phyloP scores from a whole-genome alignment of 2,329 filamentous ascomycete species.

The Apiospora aurea region DNA sequence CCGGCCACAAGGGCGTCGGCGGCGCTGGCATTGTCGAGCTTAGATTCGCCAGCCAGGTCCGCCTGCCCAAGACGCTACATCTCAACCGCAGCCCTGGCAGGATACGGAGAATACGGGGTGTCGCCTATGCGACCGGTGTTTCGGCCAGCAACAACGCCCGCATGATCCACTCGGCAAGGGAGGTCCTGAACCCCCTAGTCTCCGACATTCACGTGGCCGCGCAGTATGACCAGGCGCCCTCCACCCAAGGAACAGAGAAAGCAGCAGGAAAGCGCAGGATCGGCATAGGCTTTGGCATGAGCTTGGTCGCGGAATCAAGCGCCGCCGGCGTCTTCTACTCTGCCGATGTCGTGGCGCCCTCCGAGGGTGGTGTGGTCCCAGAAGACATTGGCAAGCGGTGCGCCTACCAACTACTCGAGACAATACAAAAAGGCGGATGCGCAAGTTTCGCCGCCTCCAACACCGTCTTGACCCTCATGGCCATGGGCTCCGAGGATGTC shows the following conservation, averaged over 20 bases:
- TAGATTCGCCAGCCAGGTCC: slow-evolving; percentile 90
- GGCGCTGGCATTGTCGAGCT: slow-evolving; percentile 94
- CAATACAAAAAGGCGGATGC: slow-evolving; percentile 82
- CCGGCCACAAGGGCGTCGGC: slow-evolving; percentile 75
- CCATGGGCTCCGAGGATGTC: slow-evolving; percentile 97
- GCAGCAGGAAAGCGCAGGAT: slow-evolving; percentile 66
- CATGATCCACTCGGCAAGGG: slow-evolving; percentile 91
- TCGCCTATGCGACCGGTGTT: slow-evolving; percentile 92
- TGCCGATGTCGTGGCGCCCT: slow-evolving; percentile 79
- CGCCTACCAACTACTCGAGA: slow-evolving; percentile 87
- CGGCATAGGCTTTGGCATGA: slow-evolving; percentile 91
- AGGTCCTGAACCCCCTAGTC: slow-evolving; percentile 84
- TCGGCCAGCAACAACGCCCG: slow-evolving; percentile 91
- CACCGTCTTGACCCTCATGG: slow-evolving; percentile 88
- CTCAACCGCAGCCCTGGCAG: slow-evolving; percentile 80
- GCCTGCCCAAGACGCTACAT: slow-evolving; percentile 93
- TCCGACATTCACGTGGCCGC: slow-evolving; percentile 91
- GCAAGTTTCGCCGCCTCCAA: slow-evolving; percentile 74
- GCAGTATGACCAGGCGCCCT: slow-evolving; percentile 73
- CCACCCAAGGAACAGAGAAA: slow-evolving; percentile 60
- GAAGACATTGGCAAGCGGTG: slow-evolving; percentile 91
- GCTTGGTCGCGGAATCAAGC: slow-evolving; percentile 90
- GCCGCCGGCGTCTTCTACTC: slow-evolving; percentile 83
- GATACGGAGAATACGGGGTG: slow-evolving; percentile 88
- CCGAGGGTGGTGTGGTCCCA: slow-evolving; percentile 80